phyloP scores from a whole-genome alignment of 169 alveolate genomes.

The Plasmodium ovale region DNA sequence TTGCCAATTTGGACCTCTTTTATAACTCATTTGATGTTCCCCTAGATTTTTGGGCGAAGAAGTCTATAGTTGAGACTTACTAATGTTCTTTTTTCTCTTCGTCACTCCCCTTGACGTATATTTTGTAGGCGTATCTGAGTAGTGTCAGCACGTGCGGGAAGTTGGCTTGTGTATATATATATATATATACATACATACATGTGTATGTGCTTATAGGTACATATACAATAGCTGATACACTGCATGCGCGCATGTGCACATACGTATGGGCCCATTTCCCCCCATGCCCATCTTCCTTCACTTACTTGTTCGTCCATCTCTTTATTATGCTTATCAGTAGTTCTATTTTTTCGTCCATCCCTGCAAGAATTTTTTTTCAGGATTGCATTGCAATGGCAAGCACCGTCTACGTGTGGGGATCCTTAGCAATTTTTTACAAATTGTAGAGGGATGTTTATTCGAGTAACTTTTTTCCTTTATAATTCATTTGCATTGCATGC shows the following conservation, averaged over 20 bases:
- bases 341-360: slow-evolving; percentile 61
- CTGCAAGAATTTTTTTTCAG: background rate
- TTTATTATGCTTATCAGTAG: slow-evolving; percentile 37
- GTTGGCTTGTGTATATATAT: background rate
- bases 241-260: background rate
- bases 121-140: slow-evolving; percentile 58
- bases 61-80: slow-evolving; percentile 10
- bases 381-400: too few species aligned
- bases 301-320: slow-evolving; percentile 68
- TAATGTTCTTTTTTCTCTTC: slow-evolving; percentile 60
- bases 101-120: slow-evolving; percentile 48
- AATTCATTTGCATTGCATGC: background rate
- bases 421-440: too few species aligned
- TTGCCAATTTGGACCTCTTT: too few species aligned
- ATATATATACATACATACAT: background rate
- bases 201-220: background rate
- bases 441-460: too few species aligned
- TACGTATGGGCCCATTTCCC: background rate
- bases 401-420: too few species aligned
- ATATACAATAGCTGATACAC: too few species aligned
- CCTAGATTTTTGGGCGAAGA: background rate
- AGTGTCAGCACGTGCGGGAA: too few species aligned
- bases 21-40: background rate
- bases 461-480: too few species aligned
- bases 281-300: background rate